Evolutionary conservation across 2,329 filamentous ascomycete species (phyloP), one percentile per base, ranked within the genome.

Genomic region (Teratosphaeriaceae sp.): DNA sequence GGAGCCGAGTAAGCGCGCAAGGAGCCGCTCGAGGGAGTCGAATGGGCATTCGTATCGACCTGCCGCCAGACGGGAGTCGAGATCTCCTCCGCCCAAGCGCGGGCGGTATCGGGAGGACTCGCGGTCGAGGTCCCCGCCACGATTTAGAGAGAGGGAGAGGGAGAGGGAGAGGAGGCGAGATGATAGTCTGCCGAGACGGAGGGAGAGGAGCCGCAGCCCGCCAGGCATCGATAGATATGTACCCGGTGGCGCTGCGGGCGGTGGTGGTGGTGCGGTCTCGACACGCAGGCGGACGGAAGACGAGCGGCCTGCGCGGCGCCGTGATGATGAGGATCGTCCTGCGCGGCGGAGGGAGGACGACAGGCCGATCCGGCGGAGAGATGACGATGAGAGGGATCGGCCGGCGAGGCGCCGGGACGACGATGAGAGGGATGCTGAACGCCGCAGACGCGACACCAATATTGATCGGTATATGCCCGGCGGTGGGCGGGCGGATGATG

Each of bases 201-300:
- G 52, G 52, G 30, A 44, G 39, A 30, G 43, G 38, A 56, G 54
- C 34, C 46, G 55, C 3, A 60, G 56, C 40, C 54, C 54, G 21
- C 51, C 46, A 16, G 61, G 62, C 4, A 66, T 67, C 34, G 65
- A 68, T 52, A 57, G 65, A 5, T 67, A 66, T 43, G 56, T 66
- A 4, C 65, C 65, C 34, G 60, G 64, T 20, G 59, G 62, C 21
- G 29, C 23, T 18, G 43, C 35, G 22, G 30, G 24, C 18, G 43
- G 39, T 13, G 40, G 40, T 20, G 51, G 50, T 15, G 45, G 46
- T 49, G 47, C 49, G 12, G 6, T 19, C 44, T 46, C 20, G 43
- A 47, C 15, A 41, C 44, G 15, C 51, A 53, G 16, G 43, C 46
- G 31, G 56, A 58, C 65, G 6, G 66, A 64, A 12, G 34, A 42